Evolutionary conservation across 2,329 filamentous ascomycete genomes (phyloP).

Genomic region (Diaporthe amygdali): DNA sequence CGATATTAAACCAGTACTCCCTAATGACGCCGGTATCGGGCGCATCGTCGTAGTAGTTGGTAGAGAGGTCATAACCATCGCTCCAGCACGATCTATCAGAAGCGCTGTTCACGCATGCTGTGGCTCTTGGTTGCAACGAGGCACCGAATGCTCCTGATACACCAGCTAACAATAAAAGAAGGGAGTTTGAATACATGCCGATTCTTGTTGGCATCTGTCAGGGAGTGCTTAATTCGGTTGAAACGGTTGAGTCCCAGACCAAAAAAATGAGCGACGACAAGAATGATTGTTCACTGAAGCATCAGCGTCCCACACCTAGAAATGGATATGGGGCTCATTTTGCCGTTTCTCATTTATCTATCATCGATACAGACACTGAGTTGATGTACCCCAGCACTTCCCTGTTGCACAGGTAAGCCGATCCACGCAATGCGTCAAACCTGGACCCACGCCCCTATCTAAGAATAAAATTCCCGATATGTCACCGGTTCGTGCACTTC

Average conservation of each 20-base stretch:
- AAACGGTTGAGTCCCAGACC: neutral
- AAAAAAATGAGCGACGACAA: neutral
- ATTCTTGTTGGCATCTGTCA: neutral
- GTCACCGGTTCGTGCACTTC: neutral
- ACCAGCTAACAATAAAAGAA: neutral
- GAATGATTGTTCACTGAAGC: neutral
- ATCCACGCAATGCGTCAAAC: neutral
- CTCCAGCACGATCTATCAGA: neutral
- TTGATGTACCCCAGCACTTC: neutral
- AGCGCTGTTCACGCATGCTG: neutral
- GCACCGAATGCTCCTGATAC: neutral
- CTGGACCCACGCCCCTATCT: neutral
- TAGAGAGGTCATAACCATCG: constrained; percentile 43
- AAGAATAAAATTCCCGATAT: neutral
- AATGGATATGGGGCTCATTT: neutral
- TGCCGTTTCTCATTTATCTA: neutral
- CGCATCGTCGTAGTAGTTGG: constrained; percentile 38
- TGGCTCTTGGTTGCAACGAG: neutral
- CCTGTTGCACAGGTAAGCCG: neutral
- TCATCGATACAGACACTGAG: neutral
- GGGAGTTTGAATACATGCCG: neutral
- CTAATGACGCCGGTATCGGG: constrained; percentile 46
- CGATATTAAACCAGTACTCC: constrained; percentile 40
- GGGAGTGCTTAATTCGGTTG: neutral
- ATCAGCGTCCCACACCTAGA: neutral